phyloP scores from a whole-genome alignment of 2,329 filamentous ascomycete species.

The Verruconis gallopava region DNA sequence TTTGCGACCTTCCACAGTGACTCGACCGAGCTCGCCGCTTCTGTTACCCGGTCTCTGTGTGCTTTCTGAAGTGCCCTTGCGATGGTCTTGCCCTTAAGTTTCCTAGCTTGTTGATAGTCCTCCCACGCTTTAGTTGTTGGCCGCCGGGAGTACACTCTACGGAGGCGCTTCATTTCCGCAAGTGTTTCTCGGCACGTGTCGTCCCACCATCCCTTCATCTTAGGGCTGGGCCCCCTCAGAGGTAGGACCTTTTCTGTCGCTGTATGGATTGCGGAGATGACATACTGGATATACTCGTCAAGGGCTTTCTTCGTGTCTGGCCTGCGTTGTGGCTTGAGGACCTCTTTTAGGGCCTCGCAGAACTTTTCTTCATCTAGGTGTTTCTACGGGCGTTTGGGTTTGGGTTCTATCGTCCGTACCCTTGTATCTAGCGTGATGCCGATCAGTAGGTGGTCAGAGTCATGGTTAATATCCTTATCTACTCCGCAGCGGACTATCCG shows the following conservation, averaged over 20 bases:
- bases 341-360: slow-evolving; percentile 8
- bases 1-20: slow-evolving; percentile 9
- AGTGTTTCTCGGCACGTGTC: no score
- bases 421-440: slow-evolving; percentile 13
- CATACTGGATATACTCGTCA: slow-evolving; percentile 11
- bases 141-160: slow-evolving; percentile 6
- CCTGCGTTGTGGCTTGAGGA: slow-evolving; percentile 11
- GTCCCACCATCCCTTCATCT: no score
- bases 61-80: slow-evolving; percentile 8
- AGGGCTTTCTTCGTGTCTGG: slow-evolving; percentile 11
- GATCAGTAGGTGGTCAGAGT: slow-evolving; percentile 16
- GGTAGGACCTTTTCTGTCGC: no score
- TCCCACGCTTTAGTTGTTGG: neutral
- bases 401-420: slow-evolving; percentile 2
- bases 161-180: slow-evolving; percentile 12
- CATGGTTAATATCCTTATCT: slow-evolving; percentile 12
- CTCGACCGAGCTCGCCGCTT: slow-evolving; percentile 4
- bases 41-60: slow-evolving; percentile 11
- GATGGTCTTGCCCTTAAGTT: slow-evolving; percentile 2
- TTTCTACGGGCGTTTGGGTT: slow-evolving; percentile 9
- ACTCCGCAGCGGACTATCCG: slow-evolving; percentile 12
- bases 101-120: neutral
- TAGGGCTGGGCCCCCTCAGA: no score
- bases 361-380: slow-evolving; percentile 9
- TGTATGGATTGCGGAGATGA: slow-evolving; percentile 10